A percentile compares a stretch with the other conserved stretches of the same genome.
phyloP scores from a whole-genome alignment of 345 rosid genomes.

The Salix udensis region DNA sequence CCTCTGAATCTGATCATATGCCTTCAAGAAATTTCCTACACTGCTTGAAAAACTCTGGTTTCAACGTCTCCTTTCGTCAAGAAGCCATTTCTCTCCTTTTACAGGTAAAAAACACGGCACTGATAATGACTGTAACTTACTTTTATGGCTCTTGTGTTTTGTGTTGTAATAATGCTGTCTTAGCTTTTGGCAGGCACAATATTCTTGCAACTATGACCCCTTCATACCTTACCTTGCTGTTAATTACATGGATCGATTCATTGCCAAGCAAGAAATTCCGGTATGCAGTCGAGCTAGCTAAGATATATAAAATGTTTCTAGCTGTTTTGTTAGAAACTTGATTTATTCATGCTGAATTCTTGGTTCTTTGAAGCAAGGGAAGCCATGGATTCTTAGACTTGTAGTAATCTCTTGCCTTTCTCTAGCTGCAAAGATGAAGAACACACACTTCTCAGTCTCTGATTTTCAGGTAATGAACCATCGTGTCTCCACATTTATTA shows the following conservation, averaged over 20 bases:
- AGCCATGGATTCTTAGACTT: constrained; percentile 43
- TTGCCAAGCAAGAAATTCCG: constrained; percentile 34
- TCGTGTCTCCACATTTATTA: background rate
- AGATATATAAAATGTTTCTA: background rate
- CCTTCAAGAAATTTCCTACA: constrained; percentile 25
- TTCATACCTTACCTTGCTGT: constrained; percentile 42
- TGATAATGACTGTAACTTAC: too few relatives aligned
- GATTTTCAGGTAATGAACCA: constrained; percentile 30
- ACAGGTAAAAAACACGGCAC: constrained; percentile 22
- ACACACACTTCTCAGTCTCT: constrained; percentile 24
- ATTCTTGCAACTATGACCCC: constrained; percentile 31
- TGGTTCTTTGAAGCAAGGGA: constrained; percentile 30
- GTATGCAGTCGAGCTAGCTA: constrained; percentile 14
- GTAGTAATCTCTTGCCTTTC: constrained; percentile 42
- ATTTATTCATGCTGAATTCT: background rate
- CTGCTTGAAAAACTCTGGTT: constrained; percentile 15
- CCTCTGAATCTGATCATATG: constrained; percentile 44
- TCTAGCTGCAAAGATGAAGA: constrained; percentile 48
- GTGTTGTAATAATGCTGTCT: background rate
- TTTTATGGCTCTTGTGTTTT: background rate
- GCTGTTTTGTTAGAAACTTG: background rate
- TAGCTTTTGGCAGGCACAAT: constrained; percentile 12
- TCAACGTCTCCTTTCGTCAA: constrained; percentile 33
- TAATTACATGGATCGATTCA: constrained; percentile 52
- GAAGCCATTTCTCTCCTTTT: constrained; percentile 41